Conservation (phyloP, 1,284 basidiomycete species). For the Cryptococcus amylolentus region DNA sequence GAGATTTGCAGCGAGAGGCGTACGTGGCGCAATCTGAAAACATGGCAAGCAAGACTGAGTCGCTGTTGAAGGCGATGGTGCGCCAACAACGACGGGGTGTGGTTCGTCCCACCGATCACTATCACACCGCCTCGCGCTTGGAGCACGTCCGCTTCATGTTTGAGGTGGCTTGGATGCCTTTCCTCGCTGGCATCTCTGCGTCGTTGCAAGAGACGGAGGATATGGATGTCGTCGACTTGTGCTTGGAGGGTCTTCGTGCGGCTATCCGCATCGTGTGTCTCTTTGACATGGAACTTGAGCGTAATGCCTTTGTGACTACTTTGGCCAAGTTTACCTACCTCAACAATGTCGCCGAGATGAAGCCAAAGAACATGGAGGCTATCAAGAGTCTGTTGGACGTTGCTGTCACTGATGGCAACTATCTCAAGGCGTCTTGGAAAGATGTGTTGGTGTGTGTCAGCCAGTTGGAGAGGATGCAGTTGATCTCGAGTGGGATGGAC, state of each 20-base stretch:
- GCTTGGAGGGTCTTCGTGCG: slow-evolving; percentile 87
- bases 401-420: slow-evolving; percentile 88
- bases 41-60: slow-evolving; percentile 95
- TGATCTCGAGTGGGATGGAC: slow-evolving; percentile 83
- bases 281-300: slow-evolving; percentile 90
- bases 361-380: slow-evolving; percentile 96
- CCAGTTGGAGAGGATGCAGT: slow-evolving; percentile 94
- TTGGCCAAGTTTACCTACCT: slow-evolving; percentile 95
- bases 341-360: slow-evolving; percentile 96
- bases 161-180: slow-evolving; percentile 96
- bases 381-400: slow-evolving; percentile 91
- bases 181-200: slow-evolving; percentile 86
- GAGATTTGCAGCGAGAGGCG: slow-evolving; percentile 89
- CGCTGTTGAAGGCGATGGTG: slow-evolving; percentile 84
- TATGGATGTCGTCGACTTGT: slow-evolving; percentile 83
- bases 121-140: slow-evolving; percentile 90
- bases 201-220: slow-evolving; percentile 91
- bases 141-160: slow-evolving; percentile 97
- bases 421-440: slow-evolving; percentile 91
- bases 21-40: slow-evolving; percentile 90
- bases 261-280: slow-evolving; percentile 90
- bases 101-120: slow-evolving; percentile 67
- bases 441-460: slow-evolving; percentile 94
- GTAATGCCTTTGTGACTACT: slow-evolving; percentile 96
- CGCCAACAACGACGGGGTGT: slow-evolving; percentile 71